Percentiles rank a stretch among this genome's conserved stretches.
These are phyloP conservation scores for Ramularia collo-cygni DNA, from an alignment of 2,329 filamentous ascomycete genomes.

Conservation along the genomic window DNA sequence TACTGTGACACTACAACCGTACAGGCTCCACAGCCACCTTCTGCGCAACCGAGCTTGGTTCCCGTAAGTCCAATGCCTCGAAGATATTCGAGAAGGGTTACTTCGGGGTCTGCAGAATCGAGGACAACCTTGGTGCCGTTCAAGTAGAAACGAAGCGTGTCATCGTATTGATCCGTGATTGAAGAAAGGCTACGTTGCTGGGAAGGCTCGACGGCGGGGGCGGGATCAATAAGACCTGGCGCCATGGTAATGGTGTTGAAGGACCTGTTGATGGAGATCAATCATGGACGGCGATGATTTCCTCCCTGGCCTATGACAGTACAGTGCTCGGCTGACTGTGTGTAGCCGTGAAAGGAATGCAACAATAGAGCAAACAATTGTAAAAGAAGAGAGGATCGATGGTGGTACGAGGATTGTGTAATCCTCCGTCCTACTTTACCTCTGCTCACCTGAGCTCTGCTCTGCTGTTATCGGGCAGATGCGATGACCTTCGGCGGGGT, in stretches of 20 bases:
- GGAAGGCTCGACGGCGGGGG: conserved; percentile 41
- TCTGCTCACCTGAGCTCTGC: too few relatives aligned
- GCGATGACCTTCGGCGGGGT: too few relatives aligned
- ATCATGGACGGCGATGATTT: too few relatives aligned
- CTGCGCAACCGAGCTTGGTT: conserved; percentile 92
- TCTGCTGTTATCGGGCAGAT: too few relatives aligned
- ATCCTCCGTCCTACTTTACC: too few relatives aligned
- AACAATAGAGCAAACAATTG: too few relatives aligned
- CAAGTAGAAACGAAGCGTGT: conserved; percentile 85
- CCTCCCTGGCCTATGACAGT: too few relatives aligned
- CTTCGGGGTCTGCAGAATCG: conserved; percentile 81
- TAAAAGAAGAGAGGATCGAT: too few relatives aligned
- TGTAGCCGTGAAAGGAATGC: too few relatives aligned
- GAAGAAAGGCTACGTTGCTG: conserved; percentile 46
- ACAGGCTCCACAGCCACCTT: conserved; percentile 93
- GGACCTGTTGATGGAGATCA: not conserved
- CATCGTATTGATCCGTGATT: conserved; percentile 72
- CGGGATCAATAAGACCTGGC: conserved; percentile 48
- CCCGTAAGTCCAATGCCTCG: conserved; percentile 88
- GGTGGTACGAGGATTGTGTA: too few relatives aligned
- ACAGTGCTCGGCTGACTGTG: too few relatives aligned
- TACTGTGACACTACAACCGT: conserved; percentile 91
- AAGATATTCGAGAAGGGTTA: conserved; percentile 87
- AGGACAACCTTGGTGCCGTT: conserved; percentile 87
- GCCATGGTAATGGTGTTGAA: conserved; percentile 41